A percentile compares a stretch with the other conserved stretches of the same genome.
Evolutionary conservation across 768 basidiomycete genomes (phyloP).

Genomic region (Holtermanniella nyarrowii): DNA sequence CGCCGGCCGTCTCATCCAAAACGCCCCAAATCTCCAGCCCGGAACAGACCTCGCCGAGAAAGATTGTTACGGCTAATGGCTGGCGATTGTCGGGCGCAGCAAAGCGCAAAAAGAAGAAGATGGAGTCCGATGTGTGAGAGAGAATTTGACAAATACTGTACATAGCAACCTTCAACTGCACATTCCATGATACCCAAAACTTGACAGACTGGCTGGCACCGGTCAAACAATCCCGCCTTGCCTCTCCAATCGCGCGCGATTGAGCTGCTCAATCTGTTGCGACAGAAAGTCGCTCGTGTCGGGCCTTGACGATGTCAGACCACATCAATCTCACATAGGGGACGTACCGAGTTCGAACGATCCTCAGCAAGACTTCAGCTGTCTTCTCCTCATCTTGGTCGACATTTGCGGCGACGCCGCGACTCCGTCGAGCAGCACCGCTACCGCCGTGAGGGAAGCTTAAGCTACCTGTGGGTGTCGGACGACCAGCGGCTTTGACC

Average conservation of each 20-base stretch:
- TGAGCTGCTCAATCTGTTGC: constrained; percentile 23
- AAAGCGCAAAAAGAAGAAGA: neutral
- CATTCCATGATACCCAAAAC: neutral
- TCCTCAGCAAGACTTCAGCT: constrained; percentile 37
- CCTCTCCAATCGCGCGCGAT: constrained; percentile 21
- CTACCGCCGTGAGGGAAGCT: neutral
- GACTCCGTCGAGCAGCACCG: too few species aligned
- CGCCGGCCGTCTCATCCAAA: neutral
- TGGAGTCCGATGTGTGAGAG: neutral
- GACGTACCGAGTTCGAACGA: constrained; percentile 33
- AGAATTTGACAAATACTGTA: neutral
- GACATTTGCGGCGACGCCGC: neutral
- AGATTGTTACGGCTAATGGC: neutral
- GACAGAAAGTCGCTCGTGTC: constrained; percentile 29
- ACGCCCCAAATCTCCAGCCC: neutral
- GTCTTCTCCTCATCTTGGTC: constrained; percentile 24
- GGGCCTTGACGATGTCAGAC: constrained; percentile 8
- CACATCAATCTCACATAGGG: neutral
- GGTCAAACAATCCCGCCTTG: constrained; percentile 13
- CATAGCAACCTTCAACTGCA: neutral
- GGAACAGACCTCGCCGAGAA: neutral
- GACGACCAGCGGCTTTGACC: constrained; percentile 24
- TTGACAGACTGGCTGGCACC: neutral
- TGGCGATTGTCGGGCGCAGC: neutral
- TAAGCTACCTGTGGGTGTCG: neutral